phyloP scores from a whole-genome alignment of 2,329 filamentous ascomycete genomes.

The Aspergillus neoniger region DNA sequence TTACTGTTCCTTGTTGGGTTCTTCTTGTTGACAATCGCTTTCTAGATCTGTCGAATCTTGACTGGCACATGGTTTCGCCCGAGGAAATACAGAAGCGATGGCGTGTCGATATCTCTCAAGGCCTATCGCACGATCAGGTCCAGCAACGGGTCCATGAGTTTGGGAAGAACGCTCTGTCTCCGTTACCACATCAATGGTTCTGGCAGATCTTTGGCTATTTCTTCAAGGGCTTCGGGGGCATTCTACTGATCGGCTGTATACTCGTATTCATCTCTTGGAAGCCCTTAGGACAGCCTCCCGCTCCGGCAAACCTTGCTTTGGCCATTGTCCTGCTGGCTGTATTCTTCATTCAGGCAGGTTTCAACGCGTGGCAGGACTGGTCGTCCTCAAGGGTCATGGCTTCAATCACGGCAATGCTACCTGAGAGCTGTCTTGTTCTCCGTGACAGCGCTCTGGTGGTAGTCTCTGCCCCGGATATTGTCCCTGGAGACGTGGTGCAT shows the following conservation, averaged over 20 bases:
- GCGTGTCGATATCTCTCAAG: conserved; percentile 56
- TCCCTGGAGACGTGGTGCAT: conserved; percentile 69
- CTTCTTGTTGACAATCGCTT: not conserved
- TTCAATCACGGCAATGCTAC: conserved; percentile 78
- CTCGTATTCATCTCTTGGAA: conserved; percentile 77
- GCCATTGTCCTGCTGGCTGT: conserved; percentile 72
- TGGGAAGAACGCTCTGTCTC: conserved; percentile 67
- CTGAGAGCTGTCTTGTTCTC: conserved; percentile 67
- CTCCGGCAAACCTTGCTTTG: conserved; percentile 68
- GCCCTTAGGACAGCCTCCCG: conserved; percentile 71
- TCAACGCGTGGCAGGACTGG: conserved; percentile 74
- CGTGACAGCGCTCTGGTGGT: conserved; percentile 58
- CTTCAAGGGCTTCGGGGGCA: conserved; percentile 74
- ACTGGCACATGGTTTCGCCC: conserved; percentile 66
- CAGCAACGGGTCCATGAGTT: conserved; percentile 59
- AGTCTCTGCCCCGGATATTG: conserved; percentile 61
- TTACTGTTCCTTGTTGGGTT: no score
- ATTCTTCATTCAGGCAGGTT: conserved; percentile 68
- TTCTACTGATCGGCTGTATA: conserved; percentile 68
- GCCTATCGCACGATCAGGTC: conserved; percentile 63
- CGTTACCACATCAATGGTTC: conserved; percentile 63
- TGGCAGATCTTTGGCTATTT: conserved; percentile 67
- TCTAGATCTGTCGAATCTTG: conserved; percentile 56
- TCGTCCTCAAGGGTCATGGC: conserved; percentile 76
- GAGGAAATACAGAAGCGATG: conserved; percentile 63